These are phyloP conservation scores for Oidiodendron maius DNA, from an alignment of 495 filamentous ascomycete genomes.

Conservation along the genomic window DNA sequence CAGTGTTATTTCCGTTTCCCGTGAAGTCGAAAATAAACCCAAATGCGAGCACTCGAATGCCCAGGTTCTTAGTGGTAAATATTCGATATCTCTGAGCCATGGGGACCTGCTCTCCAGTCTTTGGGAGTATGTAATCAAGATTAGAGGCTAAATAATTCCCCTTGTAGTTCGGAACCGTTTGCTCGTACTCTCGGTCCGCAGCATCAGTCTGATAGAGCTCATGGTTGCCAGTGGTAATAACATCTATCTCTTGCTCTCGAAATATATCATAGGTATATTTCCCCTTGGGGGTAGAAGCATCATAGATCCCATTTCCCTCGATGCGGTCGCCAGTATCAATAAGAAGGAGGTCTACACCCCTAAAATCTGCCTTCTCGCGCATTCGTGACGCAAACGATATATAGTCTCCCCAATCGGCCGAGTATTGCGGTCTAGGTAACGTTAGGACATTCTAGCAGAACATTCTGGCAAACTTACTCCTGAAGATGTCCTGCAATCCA, in stretches of 20 bases:
- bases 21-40: constrained; percentile 94
- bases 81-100: constrained; percentile 78
- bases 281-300: constrained; percentile 81
- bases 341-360: constrained; percentile 77
- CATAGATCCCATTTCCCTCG: constrained; percentile 96
- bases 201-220: constrained; percentile 82
- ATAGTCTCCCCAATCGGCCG: constrained; percentile 97
- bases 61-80: constrained; percentile 83
- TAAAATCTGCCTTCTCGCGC: constrained; percentile 66
- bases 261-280: constrained; percentile 83
- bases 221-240: constrained; percentile 89
- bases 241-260: constrained; percentile 72
- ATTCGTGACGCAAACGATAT: constrained; percentile 85
- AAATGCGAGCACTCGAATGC: constrained; percentile 77
- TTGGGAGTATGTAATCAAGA: constrained; percentile 76
- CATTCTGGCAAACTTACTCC: constrained; percentile 48
- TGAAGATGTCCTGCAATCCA: constrained; percentile 93
- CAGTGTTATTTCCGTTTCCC: constrained; percentile 81
- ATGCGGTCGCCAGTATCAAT: constrained; percentile 92
- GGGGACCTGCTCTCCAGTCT: constrained; percentile 62
- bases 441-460: not conserved
- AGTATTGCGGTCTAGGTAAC: constrained; percentile 65
- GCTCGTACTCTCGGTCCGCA: constrained; percentile 66
- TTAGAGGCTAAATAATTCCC: constrained; percentile 82
- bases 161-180: constrained; percentile 73